These are phyloP conservation scores for Malus hybrid DNA, from an alignment of 331 rosid genomes.

Conservation along the genomic window DNA sequence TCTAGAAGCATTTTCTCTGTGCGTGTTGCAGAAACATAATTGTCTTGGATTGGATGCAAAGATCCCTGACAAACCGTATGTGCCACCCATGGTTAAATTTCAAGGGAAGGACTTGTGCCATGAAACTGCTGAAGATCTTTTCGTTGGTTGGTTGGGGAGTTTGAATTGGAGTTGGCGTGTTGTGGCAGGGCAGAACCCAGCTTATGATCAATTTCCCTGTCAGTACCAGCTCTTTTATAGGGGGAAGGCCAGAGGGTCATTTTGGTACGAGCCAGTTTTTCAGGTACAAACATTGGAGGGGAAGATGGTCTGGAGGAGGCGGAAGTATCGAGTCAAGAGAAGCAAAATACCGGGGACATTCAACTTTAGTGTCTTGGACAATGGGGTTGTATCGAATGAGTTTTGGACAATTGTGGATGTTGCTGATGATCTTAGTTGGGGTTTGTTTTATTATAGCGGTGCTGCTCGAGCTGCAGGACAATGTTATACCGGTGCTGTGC, in stretches of 20 bases:
- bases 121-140: conserved; percentile 73
- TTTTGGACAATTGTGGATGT: conserved; percentile 87
- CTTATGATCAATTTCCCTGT: conserved; percentile 93
- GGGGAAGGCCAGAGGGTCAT: conserved; percentile 86
- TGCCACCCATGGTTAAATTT: conserved; percentile 55
- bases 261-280: conserved; percentile 94
- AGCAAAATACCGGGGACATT: conserved; percentile 72
- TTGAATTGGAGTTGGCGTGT: conserved; percentile 97
- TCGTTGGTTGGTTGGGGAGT: conserved; percentile 85
- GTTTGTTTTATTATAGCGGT: conserved; percentile 78
- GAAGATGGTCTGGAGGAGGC: conserved; percentile 75
- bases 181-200: conserved; percentile 89
- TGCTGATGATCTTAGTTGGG: conserved; percentile 79
- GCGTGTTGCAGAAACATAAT: conserved; percentile 89
- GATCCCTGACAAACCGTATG: conserved; percentile 65
- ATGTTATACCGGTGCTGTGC: conserved; percentile 85
- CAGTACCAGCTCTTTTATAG: conserved; percentile 87
- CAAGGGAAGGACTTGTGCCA: conserved; percentile 41
- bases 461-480: conserved; percentile 96
- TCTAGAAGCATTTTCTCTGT: conserved; percentile 84
- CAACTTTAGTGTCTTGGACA: conserved; percentile 76
- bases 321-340: conserved; percentile 76
- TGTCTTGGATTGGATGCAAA: conserved; percentile 87
- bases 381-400: conserved; percentile 94
- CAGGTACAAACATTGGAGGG: conserved; percentile 84